Conservation (phyloP, 2,329 filamentous ascomycete species). For the Sarocladiaceae sp. region DNA sequence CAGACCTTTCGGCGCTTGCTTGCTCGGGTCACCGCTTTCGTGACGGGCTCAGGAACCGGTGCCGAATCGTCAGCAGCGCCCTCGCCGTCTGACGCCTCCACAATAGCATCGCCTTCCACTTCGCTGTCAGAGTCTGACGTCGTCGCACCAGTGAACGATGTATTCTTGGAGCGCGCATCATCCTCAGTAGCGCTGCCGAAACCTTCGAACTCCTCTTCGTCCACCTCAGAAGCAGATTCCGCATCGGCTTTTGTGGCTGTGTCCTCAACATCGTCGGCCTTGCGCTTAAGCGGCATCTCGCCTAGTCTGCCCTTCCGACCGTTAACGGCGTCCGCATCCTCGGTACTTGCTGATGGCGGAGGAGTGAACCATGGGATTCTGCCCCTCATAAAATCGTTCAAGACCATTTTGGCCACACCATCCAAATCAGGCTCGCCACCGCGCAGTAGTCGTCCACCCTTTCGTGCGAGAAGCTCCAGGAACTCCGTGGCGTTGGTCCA, state of each 20-base stretch:
- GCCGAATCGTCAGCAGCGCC: constrained; percentile 31
- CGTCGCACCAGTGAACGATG: constrained; percentile 21
- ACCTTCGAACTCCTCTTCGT: constrained; percentile 32
- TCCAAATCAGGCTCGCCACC: constrained; percentile 94
- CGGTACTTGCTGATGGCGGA: constrained; percentile 56
- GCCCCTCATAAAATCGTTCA: constrained; percentile 92
- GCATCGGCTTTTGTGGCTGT: constrained; percentile 27
- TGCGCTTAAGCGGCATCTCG: constrained; percentile 81
- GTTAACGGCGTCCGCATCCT: constrained; percentile 43
- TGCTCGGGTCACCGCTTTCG: constrained; percentile 10
- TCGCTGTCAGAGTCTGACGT: constrained; percentile 27
- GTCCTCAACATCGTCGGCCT: constrained; percentile 47
- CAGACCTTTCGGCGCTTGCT: constrained; percentile 14
- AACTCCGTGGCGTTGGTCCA: constrained; percentile 76
- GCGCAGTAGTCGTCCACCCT: constrained; percentile 77
- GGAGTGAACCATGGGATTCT: constrained; percentile 96
- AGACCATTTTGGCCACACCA: constrained; percentile 90
- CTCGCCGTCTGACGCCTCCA: constrained; percentile 21
- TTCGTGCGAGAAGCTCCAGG: constrained; percentile 78
- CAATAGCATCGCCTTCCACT: constrained; percentile 34
- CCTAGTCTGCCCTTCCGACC: constrained; percentile 74
- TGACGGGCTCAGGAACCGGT: constrained; percentile 17
- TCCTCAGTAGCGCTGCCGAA: constrained; percentile 29
- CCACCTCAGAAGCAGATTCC: constrained; percentile 28
- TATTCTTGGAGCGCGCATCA: constrained; percentile 22